These are phyloP conservation scores for Fusarium pseudograminearum DNA, from an alignment of 2,329 filamentous ascomycete species.

Conservation along the genomic window DNA sequence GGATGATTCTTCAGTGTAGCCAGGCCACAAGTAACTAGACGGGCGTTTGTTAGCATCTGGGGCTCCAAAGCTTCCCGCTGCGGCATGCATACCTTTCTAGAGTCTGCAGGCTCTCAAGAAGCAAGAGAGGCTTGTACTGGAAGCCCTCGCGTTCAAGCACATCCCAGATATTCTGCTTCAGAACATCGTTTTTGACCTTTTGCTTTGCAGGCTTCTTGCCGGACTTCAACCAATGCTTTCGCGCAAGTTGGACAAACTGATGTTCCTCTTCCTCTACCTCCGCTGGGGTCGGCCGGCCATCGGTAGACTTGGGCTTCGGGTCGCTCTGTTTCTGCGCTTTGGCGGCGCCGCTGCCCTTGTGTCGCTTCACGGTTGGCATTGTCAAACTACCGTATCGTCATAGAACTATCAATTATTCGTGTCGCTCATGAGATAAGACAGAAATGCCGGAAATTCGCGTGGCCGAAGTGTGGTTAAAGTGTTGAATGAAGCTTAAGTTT, in stretches of 20 bases:
- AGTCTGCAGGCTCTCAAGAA: slow-evolving; percentile 90
- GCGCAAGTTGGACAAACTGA: slow-evolving; percentile 80
- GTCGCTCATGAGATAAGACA: slow-evolving; percentile 19
- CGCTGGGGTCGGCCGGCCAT: slow-evolving; percentile 66
- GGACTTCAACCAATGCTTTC: slow-evolving; percentile 83
- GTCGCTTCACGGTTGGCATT: slow-evolving; percentile 72
- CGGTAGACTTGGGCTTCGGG: slow-evolving; percentile 55
- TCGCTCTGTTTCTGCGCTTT: slow-evolving; percentile 51
- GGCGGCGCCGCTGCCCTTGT: slow-evolving; percentile 64
- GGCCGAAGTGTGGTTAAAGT: slow-evolving; percentile 17
- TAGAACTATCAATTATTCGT: slow-evolving; percentile 24
- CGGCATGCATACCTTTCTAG: slow-evolving; percentile 74
- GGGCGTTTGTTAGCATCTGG: slow-evolving; percentile 41
- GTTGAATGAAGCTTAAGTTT: slow-evolving; percentile 18
- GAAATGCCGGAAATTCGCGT: slow-evolving; percentile 25
- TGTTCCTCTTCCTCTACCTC: slow-evolving; percentile 78
- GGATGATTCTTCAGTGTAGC: slow-evolving; percentile 87
- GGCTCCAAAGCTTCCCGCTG: slow-evolving; percentile 14
- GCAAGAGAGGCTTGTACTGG: slow-evolving; percentile 78
- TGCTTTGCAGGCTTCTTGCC: slow-evolving; percentile 71
- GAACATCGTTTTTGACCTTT: slow-evolving; percentile 83
- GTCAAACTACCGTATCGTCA: slow-evolving; percentile 43
- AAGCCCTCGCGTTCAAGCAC: slow-evolving; percentile 85
- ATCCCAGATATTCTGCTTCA: slow-evolving; percentile 93
- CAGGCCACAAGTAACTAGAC: slow-evolving; percentile 89